phyloP scores from a whole-genome alignment of 2,329 filamentous ascomycete species.

The Magnaporthiopsis incrustans region DNA sequence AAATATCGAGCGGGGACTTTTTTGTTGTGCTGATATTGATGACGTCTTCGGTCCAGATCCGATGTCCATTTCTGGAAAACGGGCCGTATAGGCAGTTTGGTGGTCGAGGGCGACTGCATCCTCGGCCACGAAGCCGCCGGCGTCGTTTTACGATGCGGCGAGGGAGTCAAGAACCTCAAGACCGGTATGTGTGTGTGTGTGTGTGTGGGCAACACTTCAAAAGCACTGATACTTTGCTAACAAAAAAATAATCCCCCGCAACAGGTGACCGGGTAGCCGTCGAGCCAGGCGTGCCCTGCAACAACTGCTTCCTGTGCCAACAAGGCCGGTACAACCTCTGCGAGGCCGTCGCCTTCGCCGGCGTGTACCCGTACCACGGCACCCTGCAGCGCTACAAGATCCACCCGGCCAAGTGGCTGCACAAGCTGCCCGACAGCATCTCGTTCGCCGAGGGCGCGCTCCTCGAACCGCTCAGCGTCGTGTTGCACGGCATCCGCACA shows the following conservation, averaged over 20 bases:
- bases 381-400: conserved; percentile 54
- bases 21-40: not conserved
- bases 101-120: conserved; percentile 55
- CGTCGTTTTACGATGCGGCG: conserved; percentile 47
- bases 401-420: conserved; percentile 51
- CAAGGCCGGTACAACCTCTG: conserved; percentile 58
- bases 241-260: not conserved
- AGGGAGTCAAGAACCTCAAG: conserved; percentile 43
- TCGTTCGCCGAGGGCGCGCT: conserved; percentile 52
- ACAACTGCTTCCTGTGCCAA: conserved; percentile 48
- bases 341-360: conserved; percentile 51
- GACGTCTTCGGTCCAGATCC: conserved; percentile 32
- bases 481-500: conserved; percentile 50
- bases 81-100: conserved; percentile 54
- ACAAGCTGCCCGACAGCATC: conserved; percentile 44
- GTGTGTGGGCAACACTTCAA: no score
- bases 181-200: conserved; percentile 18
- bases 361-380: conserved; percentile 53
- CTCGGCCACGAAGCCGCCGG: conserved; percentile 59
- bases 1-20: not conserved
- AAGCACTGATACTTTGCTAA: not conserved
- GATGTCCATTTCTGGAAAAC: conserved; percentile 63
- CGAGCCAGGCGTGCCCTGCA: conserved; percentile 59
- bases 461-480: conserved; percentile 56
- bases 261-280: conserved; percentile 56